phyloP scores from a whole-genome alignment of 1,284 basidiomycete genomes.

The Cutaneotrichosporon sp. region DNA sequence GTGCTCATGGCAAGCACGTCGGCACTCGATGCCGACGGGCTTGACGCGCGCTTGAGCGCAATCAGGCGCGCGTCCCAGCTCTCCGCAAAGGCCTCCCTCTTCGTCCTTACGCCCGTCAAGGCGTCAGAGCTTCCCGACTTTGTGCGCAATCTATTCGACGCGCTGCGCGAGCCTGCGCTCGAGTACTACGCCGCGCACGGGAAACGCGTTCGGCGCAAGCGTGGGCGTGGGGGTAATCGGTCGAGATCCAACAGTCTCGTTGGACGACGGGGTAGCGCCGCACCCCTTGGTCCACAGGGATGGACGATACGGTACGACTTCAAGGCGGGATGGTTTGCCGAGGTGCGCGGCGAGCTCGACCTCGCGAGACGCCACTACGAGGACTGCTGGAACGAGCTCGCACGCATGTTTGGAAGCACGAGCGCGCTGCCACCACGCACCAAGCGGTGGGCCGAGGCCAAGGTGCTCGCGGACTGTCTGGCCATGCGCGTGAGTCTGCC shows the following conservation, averaged over 20 bases:
- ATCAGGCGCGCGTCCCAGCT: constrained; percentile 83
- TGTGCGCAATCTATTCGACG: constrained; percentile 75
- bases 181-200: constrained; percentile 93
- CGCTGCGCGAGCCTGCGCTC: constrained; percentile 78
- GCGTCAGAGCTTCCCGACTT: constrained; percentile 79
- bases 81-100: constrained; percentile 85
- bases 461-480: constrained; percentile 89
- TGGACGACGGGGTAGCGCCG: not conserved
- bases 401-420: constrained; percentile 82
- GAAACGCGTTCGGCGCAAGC: constrained; percentile 83
- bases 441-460: constrained; percentile 97
- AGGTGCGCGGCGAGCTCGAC: constrained; percentile 86
- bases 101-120: constrained; percentile 89
- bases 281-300: constrained; percentile 59
- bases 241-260: constrained; percentile 4
- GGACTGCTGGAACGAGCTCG: constrained; percentile 77
- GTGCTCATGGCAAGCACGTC: constrained; percentile 85
- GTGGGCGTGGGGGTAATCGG: constrained; percentile 60
- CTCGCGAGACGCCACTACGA: constrained; percentile 90
- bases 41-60: constrained; percentile 79
- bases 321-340: constrained; percentile 94
- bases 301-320: constrained; percentile 97
- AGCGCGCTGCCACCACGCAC: constrained; percentile 83
- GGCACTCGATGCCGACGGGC: constrained; percentile 75
- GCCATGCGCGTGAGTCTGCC: constrained; percentile 62